These are phyloP conservation scores for Aspergillus ibericus DNA, from an alignment of 2,329 filamentous ascomycete genomes.

Conservation along the genomic window DNA sequence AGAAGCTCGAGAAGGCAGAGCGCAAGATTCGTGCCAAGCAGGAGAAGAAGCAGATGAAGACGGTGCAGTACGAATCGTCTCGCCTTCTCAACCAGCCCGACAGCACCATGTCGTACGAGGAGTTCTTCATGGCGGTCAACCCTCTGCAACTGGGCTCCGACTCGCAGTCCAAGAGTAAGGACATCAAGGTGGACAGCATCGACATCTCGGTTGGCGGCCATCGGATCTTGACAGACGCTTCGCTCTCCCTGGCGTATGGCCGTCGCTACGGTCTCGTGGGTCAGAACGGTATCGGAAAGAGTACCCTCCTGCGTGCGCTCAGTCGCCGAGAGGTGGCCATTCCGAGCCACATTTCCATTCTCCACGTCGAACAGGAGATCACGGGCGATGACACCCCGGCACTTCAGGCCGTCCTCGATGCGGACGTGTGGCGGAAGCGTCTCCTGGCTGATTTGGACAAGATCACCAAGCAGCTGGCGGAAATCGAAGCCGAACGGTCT, in stretches of 20 bases:
- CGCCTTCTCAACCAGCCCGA: constrained; percentile 80
- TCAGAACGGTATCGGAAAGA: constrained; percentile 98
- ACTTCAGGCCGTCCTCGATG: constrained; percentile 90
- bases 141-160: constrained; percentile 80
- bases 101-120: constrained; percentile 88
- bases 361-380: constrained; percentile 99
- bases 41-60: constrained; percentile 98
- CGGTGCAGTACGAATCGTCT: constrained; percentile 95
- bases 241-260: constrained; percentile 84
- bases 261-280: constrained; percentile 95
- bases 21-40: constrained; percentile 97
- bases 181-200: constrained; percentile 95
- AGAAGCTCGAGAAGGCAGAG: constrained; percentile 99
- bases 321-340: constrained; percentile 92
- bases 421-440: constrained; percentile 98
- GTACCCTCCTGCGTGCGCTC: constrained; percentile 87
- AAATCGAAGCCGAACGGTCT: constrained; percentile 74
- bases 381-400: constrained; percentile 93
- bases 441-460: constrained; percentile 86
- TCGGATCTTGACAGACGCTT: constrained; percentile 88
- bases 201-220: constrained; percentile 89
- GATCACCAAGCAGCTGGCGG: constrained; percentile 72
- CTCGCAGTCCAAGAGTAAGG: constrained; percentile 84
- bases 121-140: constrained; percentile 99
- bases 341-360: constrained; percentile 95